Percentiles rank a stretch among this genome's conserved stretches.
phyloP scores from a whole-genome alignment of 306 rosid species.

The Luffa acutangula region DNA sequence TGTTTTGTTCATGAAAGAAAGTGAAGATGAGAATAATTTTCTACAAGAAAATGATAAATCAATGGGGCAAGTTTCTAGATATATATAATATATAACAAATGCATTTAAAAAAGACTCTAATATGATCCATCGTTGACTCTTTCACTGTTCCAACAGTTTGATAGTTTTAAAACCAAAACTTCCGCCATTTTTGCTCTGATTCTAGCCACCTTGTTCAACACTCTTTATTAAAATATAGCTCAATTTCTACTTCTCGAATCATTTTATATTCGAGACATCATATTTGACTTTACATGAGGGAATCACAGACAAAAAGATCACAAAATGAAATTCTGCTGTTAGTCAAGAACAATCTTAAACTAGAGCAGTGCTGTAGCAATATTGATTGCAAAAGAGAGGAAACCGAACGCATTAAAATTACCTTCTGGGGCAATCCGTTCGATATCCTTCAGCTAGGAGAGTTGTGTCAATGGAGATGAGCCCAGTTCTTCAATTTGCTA shows the following conservation, averaged over 20 bases:
- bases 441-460: background rate
- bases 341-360: background rate
- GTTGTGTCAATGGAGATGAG: constrained; percentile 11
- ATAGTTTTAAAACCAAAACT: background rate
- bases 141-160: background rate
- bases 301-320: background rate
- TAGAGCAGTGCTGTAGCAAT: background rate
- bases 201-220: background rate
- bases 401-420: background rate
- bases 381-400: background rate
- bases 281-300: background rate
- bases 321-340: background rate
- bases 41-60: background rate
- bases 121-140: background rate
- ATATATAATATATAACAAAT: background rate
- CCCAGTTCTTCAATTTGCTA: background rate
- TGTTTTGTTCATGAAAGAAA: background rate
- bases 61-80: background rate
- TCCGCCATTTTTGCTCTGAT: background rate
- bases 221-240: background rate
- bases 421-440: background rate
- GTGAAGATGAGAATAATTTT: background rate
- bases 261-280: background rate
- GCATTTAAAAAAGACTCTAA: background rate
- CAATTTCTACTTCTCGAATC: background rate